phyloP scores from a whole-genome alignment of 148 eudicot genomes.

The Polygonum maritimum region DNA sequence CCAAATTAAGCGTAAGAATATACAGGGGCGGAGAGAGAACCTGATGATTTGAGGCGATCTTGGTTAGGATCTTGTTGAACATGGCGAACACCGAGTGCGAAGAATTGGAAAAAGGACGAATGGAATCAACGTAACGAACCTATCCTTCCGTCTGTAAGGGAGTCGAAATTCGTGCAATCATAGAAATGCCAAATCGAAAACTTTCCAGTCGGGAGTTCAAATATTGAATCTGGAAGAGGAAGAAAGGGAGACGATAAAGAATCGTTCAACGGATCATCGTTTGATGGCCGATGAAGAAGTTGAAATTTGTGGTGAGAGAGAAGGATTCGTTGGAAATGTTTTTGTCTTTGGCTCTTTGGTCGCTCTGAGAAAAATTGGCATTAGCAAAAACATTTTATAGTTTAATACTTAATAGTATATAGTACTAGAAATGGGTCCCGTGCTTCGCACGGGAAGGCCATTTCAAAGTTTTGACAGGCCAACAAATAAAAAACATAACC shows the following conservation, averaged over 20 bases:
- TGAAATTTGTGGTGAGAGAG: slow-evolving; percentile 1
- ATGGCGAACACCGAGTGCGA: not conserved
- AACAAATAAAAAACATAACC: too few species aligned
- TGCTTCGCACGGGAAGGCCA: too few species aligned
- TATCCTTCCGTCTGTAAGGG: slow-evolving; percentile 1
- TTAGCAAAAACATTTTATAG: not conserved
- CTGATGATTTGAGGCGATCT: slow-evolving; percentile 4
- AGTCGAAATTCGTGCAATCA: not conserved
- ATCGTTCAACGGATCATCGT: not conserved
- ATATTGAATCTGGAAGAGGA: not conserved
- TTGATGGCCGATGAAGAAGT: not conserved
- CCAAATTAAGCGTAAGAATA: not conserved
- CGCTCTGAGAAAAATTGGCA: not conserved
- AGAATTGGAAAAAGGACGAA: not conserved
- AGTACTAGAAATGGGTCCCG: too few species aligned
- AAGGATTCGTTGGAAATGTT: not conserved
- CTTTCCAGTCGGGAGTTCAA: not conserved
- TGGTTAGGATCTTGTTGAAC: slow-evolving; percentile 6
- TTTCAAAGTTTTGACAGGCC: too few species aligned
- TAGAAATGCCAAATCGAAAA: not conserved
- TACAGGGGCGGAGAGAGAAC: not conserved
- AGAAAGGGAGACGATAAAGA: not conserved
- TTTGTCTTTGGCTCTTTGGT: not conserved
- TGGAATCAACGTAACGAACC: not conserved
- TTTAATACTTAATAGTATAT: too few species aligned